Base-by-base conservation (phyloP, 352 stramenopile genomes). In the Phytophthora tubulina region DNA sequence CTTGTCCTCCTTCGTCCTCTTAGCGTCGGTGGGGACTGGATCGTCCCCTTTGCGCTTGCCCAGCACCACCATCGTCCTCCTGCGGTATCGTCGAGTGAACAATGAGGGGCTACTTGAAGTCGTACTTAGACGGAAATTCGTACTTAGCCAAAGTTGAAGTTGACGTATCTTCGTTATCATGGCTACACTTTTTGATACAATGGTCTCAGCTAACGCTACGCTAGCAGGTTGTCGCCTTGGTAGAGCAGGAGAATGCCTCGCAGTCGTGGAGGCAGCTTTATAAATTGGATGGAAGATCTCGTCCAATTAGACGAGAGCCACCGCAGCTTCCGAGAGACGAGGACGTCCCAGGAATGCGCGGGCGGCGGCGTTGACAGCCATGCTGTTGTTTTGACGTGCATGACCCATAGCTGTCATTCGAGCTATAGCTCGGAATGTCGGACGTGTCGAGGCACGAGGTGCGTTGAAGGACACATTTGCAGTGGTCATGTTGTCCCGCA, bases 401-500 rank as follows among this genome's bases (percentile, higher is more conserved):
- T 73, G 58, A 3, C 63, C n/a, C 70, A 84, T 63, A 17, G 63
- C 66, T 45, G 66, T 81, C 54, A 81, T 73, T 62, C 72, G 70
- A 48, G 73, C 73, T 8, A 83, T 62, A 5, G 73, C 55, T 33
- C 76, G 76, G 63, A 84, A 75, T 3, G 70, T 79, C 27, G 73
- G 66, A 42, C 73, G 76, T 8, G 61, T 55, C 10, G 73, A 69
- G 14, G 73, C 61, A 59, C 70, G 64, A 35, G 73, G 52, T 10
- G 63, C 65, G 60, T 70, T 74, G 58, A 77, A 81, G 0, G 73
- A 77, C 21, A 63, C 56, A 44, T 69, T 74, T 14, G 61, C 31
- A 4, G 44, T 70, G 30, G 76, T 70, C 44, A 90, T 75, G 53
- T 84, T 76, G 55, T 91, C 70, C 10, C 75, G 81, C 39, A 94